phyloP scores from a whole-genome alignment of 2,329 filamentous ascomycete genomes.

The Coniochaeta hoffmannii region DNA sequence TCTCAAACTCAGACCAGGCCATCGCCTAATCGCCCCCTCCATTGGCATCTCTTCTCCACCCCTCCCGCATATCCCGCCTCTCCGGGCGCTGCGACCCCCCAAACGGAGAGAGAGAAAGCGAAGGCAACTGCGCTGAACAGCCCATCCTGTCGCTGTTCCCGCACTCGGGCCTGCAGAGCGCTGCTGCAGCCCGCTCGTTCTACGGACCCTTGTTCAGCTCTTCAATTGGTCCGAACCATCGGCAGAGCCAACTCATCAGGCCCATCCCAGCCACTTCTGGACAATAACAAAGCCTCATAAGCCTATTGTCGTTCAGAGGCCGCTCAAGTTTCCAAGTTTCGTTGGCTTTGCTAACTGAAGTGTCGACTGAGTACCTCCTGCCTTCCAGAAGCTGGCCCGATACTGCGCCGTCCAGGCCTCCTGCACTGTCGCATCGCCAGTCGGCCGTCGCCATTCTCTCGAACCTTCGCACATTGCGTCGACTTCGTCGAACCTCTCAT shows the following conservation, averaged over 20 bases:
- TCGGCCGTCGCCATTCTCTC: neutral
- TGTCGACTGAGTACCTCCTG: neutral
- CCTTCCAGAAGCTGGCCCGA: neutral
- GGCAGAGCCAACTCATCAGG: conserved; percentile 25
- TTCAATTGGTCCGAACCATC: conserved; percentile 20
- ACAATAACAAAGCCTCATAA: conserved; percentile 27
- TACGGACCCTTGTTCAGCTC: conserved; percentile 13
- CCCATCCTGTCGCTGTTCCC: neutral
- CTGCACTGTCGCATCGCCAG: neutral
- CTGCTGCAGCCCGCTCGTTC: conserved; percentile 16
- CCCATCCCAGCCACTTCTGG: conserved; percentile 20
- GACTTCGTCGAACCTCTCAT: neutral
- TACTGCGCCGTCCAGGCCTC: neutral
- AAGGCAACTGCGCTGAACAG: neutral
- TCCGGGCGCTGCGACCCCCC: neutral
- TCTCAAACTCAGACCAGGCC: neutral
- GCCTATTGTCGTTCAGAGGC: conserved; percentile 7
- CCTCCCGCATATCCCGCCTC: conserved; percentile 1
- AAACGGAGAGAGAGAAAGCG: neutral
- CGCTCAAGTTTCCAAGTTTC: neutral
- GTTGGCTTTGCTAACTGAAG: neutral
- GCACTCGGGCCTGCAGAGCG: conserved; percentile 7
- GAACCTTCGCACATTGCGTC: neutral
- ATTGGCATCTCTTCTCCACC: neutral
- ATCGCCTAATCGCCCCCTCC: neutral